phyloP scores from a whole-genome alignment of 352 stramenopile species.

The Blastocystis hominis region DNA sequence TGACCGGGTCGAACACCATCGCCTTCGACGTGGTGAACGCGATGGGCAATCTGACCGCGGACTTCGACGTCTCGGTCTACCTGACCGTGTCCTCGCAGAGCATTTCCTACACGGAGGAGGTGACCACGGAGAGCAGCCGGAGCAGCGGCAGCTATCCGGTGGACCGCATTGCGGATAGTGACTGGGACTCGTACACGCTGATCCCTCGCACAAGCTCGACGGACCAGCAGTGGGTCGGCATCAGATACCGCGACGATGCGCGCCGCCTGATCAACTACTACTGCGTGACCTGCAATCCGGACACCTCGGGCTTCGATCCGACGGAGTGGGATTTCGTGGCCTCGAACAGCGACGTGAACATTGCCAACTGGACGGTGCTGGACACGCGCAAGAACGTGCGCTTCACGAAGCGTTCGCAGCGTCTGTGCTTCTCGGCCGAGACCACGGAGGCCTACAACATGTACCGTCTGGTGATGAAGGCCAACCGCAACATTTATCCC shows the following conservation, averaged over 20 bases:
- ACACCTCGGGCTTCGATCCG: constrained; percentile 36
- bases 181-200: constrained; percentile 39
- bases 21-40: constrained; percentile 49
- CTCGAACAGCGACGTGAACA: not conserved
- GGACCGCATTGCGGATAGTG: not conserved
- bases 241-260: not conserved
- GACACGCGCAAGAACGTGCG: constrained; percentile 42
- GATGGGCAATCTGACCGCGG: not conserved
- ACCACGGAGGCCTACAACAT: constrained; percentile 6
- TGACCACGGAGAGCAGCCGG: not conserved
- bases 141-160: not conserved
- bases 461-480: constrained; percentile 51
- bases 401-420: constrained; percentile 45
- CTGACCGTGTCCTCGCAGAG: not conserved
- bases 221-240: constrained; percentile 4
- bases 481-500: constrained; percentile 43
- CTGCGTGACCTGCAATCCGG: constrained; percentile 50
- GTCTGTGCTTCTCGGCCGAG: constrained; percentile 16
- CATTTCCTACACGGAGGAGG: constrained; percentile 28
- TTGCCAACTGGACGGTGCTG: not conserved
- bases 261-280: constrained; percentile 27
- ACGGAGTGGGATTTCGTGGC: not conserved
- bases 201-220: not conserved
- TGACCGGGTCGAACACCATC: not conserved
- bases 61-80: constrained; percentile 51